Evolutionary conservation across 495 filamentous ascomycete genomes (phyloP), one percentile per base, ranked within the genome.

Genomic region (Podospora anserina): DNA sequence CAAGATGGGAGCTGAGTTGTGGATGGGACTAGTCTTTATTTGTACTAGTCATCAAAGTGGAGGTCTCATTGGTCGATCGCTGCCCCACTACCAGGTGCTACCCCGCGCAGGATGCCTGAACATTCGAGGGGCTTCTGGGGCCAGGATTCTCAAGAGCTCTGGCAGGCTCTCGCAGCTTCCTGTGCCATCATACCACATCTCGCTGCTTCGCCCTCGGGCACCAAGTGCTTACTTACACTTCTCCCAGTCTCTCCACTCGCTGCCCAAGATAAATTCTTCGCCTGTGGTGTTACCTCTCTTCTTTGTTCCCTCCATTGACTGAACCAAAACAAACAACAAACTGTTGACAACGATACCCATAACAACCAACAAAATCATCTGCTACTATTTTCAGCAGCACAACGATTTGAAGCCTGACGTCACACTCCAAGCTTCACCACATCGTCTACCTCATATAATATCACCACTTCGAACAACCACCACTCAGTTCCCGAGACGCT

Each of bases 321-420:
- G 60, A 5, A 16, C 13, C 59, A 18, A 61, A 18, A 34, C 64
- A 44, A 11, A 63, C 58, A 69, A 69, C 62, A 68, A 68, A 63
- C 34, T 6, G 44, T 65, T 66, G 58, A 19, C 30, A 71, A 59
- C 66, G 28, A 64, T 53, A 39, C 34, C 65, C 26, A 56, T 27
- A 61, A 67, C 59, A 66, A 61, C 19, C 63, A 56, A 30, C 23
- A 23, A 23, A 23, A 23, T 32, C 30, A 5, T 32, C 30, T 32
- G 26, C 28, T 58, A 20, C 64, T 19, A 54, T 34, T 65, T 19
- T 27, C 58, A 32, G 13, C 27, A n/a, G 66, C 71, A 71, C 23
- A 56, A 66, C 57, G 44, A 59, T 57, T 61, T 66, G 70, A 68
- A 68, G 71, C 69, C 75, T 72, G 70, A 76, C 75, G 71, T 76